Base-by-base conservation (phyloP, 2,329 filamentous ascomycete genomes). In the Septoria petroselini region DNA sequence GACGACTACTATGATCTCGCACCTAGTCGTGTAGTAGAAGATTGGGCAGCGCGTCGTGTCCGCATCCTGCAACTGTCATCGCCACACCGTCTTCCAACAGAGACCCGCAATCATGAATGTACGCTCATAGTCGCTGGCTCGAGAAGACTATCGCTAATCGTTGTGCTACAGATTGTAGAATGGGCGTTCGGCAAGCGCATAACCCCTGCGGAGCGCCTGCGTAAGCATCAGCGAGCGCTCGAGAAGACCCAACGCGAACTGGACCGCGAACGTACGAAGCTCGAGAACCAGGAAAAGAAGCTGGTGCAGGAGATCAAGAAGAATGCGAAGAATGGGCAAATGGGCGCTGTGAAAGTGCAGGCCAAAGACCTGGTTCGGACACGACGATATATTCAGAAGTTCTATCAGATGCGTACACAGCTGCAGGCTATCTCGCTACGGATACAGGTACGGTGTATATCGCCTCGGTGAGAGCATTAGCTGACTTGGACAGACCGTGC, bases 151-250 rank as follows among this genome's bases (percentile, higher is more conserved):
- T 17, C 9, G 29, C 46, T 29, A 21, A 23, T 18, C 1, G 15
- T 18, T 8, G 19, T 17, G 15, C 23, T 25, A 3, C 63, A 96
- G 88, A 88, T 97, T 68, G 81, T 98, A 55, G 93, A 98, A 81
- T 98, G 93, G 91, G 91, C 91, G 31, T 98, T 98, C 68, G 93
- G 93, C 61, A 97, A 96, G 81, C 93, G 93, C 72, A 94, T 97
- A 82, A 98, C 93, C 77, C 91, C 93, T 3, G 89, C 90, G 18
- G 87, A 93, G 79, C 85, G 88, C 70, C 77, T 91, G 70, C 84
- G 88, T 71, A 91, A 91, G 78, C 95, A 98, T 72, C 93, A 97
- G 74, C 83, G 93, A 63, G 90, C 93, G 61, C 84, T 98, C 58
- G 93, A 98, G 73, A 95, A 96, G 76, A 95, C 93, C 8, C 93